Evolutionary conservation across 108 stramenopile species (phyloP).

Genomic region (Cyclotella sp.): DNA sequence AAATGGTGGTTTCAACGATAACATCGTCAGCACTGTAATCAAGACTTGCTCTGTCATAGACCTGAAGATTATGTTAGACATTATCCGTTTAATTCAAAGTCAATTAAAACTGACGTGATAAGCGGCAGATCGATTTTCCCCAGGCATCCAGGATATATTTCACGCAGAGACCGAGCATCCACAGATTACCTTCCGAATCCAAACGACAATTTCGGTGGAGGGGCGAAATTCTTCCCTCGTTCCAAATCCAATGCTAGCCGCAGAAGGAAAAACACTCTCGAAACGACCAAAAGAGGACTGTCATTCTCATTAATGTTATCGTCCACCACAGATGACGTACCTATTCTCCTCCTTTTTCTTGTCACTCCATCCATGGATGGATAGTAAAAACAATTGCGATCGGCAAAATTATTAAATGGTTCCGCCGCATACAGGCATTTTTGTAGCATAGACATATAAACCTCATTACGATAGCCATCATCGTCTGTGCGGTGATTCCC

Average conservation of each 20-base stretch:
- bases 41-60: too few relatives aligned
- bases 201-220: conserved; percentile 76
- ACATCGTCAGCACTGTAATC: too few relatives aligned
- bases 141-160: too few relatives aligned
- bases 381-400: conserved; percentile 55
- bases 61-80: too few relatives aligned
- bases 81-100: too few relatives aligned
- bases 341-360: conserved; percentile 39
- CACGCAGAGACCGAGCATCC: too few relatives aligned
- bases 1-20: conserved; percentile 85
- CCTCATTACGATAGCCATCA: conserved; percentile 77
- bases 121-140: too few relatives aligned
- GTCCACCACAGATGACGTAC: conserved; percentile 26
- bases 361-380: conserved; percentile 18
- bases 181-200: conserved; percentile 40
- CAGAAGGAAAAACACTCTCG: conserved; percentile 60
- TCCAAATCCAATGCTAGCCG: conserved; percentile 53
- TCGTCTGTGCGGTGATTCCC: conserved; percentile 73
- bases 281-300: conserved; percentile 55
- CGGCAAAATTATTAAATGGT: conserved; percentile 56
- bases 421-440: conserved; percentile 72
- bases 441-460: conserved; percentile 63
- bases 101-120: too few relatives aligned
- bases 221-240: conserved; percentile 63
- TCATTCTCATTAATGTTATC: conserved; percentile 33